phyloP scores from a whole-genome alignment of 768 basidiomycete genomes.

The Trametes punicea region DNA sequence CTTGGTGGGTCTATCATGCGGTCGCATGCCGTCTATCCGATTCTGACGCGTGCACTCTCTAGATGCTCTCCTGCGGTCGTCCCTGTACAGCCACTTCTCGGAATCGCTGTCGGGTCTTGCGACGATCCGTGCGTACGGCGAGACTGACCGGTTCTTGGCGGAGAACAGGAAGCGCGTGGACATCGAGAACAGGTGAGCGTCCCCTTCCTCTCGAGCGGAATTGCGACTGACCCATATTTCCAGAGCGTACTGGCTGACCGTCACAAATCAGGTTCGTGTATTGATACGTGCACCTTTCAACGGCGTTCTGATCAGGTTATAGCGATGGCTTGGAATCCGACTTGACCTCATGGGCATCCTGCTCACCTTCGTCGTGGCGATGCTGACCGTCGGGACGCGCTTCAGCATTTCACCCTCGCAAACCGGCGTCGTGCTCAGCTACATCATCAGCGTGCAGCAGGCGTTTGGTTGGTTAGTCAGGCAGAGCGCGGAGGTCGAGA shows the following conservation, averaged over 20 bases:
- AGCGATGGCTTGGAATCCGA: conserved; percentile 86
- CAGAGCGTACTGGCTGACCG: conserved; percentile 83
- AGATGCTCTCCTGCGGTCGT: conserved; percentile 85
- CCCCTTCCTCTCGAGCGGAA: neutral
- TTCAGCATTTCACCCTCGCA: conserved; percentile 76
- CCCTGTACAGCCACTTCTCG: conserved; percentile 89
- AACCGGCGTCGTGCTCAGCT: conserved; percentile 74
- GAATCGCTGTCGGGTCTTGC: conserved; percentile 85
- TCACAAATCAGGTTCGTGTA: conserved; percentile 65
- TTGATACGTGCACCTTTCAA: neutral
- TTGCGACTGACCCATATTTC: neutral
- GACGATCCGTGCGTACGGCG: conserved; percentile 87
- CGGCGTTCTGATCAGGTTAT: conserved; percentile 52
- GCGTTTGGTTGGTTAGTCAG: conserved; percentile 73
- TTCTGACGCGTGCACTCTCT: neutral
- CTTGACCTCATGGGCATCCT: conserved; percentile 79
- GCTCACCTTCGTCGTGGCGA: conserved; percentile 72
- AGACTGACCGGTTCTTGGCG: conserved; percentile 64
- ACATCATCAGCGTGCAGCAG: conserved; percentile 78
- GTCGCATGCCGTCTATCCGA: no score
- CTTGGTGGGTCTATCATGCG: no score
- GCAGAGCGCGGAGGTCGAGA: conserved; percentile 83
- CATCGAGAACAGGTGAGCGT: conserved; percentile 68
- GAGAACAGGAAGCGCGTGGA: conserved; percentile 79
- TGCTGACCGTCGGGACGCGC: conserved; percentile 73